A percentile compares a stretch with the other conserved stretches of the same genome.
These are phyloP conservation scores for Mycotypha africana DNA, from an alignment of 371 early-diverging fungal genomes.

Conservation along the genomic window DNA sequence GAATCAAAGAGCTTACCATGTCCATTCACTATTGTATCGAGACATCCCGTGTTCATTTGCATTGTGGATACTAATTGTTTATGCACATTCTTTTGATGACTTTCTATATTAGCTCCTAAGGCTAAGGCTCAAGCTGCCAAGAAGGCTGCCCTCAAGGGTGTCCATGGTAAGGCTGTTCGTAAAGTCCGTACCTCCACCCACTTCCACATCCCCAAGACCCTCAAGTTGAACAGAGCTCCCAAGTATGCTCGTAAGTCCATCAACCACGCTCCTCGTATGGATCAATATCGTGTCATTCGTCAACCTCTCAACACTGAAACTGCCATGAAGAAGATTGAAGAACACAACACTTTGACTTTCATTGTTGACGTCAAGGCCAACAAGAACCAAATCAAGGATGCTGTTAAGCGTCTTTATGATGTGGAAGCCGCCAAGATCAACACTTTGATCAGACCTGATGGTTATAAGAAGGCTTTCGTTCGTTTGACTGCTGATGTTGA, in stretches of 20 bases:
- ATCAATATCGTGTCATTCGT: constrained; percentile 85
- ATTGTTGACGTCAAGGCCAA: constrained; percentile 92
- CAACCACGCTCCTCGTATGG: constrained; percentile 64
- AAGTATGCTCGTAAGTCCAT: constrained; percentile 89
- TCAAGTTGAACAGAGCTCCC: constrained; percentile 76
- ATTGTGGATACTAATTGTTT: too few relatives aligned
- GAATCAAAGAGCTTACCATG: too few relatives aligned
- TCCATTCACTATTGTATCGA: too few relatives aligned
- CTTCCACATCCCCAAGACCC: constrained; percentile 94
- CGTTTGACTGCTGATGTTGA: constrained; percentile 92
- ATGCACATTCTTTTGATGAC: too few relatives aligned
- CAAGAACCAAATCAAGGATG: constrained; percentile 97
- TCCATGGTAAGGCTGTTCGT: constrained; percentile 65
- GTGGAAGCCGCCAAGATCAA: constrained; percentile 91
- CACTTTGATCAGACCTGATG: constrained; percentile 95
- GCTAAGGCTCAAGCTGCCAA: constrained; percentile 62
- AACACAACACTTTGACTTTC: constrained; percentile 97
- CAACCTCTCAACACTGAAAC: constrained; percentile 95
- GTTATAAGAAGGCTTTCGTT: constrained; percentile 98
- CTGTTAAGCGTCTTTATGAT: constrained; percentile 93
- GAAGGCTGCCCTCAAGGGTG: constrained; percentile 90
- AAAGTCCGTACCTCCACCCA: constrained; percentile 85
- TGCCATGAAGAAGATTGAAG: constrained; percentile 98
- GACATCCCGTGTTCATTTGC: too few relatives aligned
- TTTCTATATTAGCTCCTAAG: too few relatives aligned